Evolutionary conservation across 2,329 filamentous ascomycete genomes (phyloP), one percentile per base, ranked within the genome.

Genomic region (Phialophora tarda): DNA sequence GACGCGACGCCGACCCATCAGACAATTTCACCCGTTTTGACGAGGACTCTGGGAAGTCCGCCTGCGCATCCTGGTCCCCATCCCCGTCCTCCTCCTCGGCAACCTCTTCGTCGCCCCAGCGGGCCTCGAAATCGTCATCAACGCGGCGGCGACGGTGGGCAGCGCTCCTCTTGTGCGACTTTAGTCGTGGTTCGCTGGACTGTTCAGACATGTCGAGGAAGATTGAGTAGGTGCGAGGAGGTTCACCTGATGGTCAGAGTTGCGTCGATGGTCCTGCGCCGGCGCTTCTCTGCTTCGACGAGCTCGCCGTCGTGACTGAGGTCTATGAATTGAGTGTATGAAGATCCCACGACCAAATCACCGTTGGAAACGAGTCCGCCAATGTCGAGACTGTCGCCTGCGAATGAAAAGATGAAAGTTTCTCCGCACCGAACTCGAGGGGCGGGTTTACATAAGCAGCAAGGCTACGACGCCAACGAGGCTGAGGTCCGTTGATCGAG

Each of bases 61-160:
- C 38, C 17, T 82, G 81, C 59, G 84, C 83, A 17, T 90, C 88
- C 1, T 68, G 44, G n/a, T 82, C 81, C 58, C 80, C 81, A 3
- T 81, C 82, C 11, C 79, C 78, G n/a, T 82, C 81, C 58, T 80
- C 81, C 3, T 81, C 82, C 11, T 79, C 78, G 11, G 79, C 78
- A 28, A 81, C 81, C 72, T 91, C 90, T 74, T 93, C 90, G 72
- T 95, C 91, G 0, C 88, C 92, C 92, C 92, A 96, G 62, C 91
- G 83, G 74, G 93, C 90, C 56, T 93, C 90, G 70, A 90, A 89
- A 28, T 51, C 48, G 69, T 91, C 86, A 34, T 79, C 82, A 41
- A 76, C 72, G 38, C 62, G 67, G 10, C 65, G 67, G 30, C 69
- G 62, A 51, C 69, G 65, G 59, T 70, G 63, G 3, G 63, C 54